Base-by-base conservation (phyloP, 805 yeast genomes). In the Barnettozyma pratensis region DNA sequence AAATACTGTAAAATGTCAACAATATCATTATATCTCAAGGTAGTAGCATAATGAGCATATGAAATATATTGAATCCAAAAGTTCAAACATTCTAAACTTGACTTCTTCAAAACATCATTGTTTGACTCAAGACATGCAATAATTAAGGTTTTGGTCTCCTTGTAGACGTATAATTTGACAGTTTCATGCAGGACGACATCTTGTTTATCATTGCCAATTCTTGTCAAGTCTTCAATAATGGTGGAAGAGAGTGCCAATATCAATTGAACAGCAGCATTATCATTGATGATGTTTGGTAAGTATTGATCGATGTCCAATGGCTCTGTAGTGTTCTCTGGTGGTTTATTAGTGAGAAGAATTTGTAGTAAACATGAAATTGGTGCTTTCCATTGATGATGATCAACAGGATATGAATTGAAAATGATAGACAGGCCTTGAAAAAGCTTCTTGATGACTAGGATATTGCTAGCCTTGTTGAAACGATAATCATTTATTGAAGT, bases 381-480 rank as follows among this genome's bases (percentile, higher is more conserved):
- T 43, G 70, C 57, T 6, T 46, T 41, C 76, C 81, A 78, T 3
- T 50, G 44, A 1, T 57, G 48, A 39, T 65, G 66, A 48, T 70
- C 64, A 42, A 73, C 63, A 4, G 48, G 49, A 27, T 42, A 51
- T 11, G 49, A 49, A 25, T 45, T 53, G 61, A 70, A 84, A 4
- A 79, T 58, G 34, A 78, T 59, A 3, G 82, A 71, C 31, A 83
- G 56, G 43, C 80, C 76, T 6, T 85, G 75, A 45, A 85, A 62
- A 45, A 85, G 61, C 57, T 86, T 86, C 50, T 72, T 75, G 27
- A 79, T 63, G n/a, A 84, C 77, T 55, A 82, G 70, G 45, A 65
- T 48, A 36, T 62, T 54, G 6, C 50, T 42, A 26, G 45, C 45
- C 39, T 42, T 38, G 10, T 51, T 50, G 11, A 31, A 47, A 11